Base-by-base conservation (phyloP, 2,329 filamentous ascomycete genomes). In the Aspergillus japonicus region DNA sequence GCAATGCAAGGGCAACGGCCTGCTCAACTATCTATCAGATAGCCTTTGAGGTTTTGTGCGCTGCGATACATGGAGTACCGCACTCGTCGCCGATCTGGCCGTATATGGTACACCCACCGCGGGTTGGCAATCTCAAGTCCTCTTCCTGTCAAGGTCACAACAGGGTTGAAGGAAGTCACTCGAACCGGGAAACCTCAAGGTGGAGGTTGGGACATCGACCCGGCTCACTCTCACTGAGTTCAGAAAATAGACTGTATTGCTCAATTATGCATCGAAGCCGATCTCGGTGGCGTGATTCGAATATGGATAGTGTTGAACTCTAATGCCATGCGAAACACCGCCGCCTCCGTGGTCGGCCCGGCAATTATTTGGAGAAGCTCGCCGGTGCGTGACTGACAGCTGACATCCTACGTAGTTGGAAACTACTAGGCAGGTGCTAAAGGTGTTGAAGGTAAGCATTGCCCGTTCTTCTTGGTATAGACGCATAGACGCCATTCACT, bases 1-100 rank as follows among this genome's bases (percentile, higher is more conserved):
- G 26, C 53, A 29, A 55, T 31, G 53, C 53, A 55, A 55, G 53
- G 53, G 53, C 11, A 55, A 47, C 19, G 16, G 39, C n/a, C 33
- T 35, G 33, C 33, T 35, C 11, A 35, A 35, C 7, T 35, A 12
- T 35, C 7, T 35, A 12, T 35, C 33, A 35, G 33, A 35, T 35
- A 16, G 39, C 6, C 6, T 44, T n/a, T 19, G 39, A 44, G 6
- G 6, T 8, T 44, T 44, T 19, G 39, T n/a, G 5, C 39, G 14
- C 14, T 44, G 16, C 39, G 16, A 44, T 44, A 44, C 10, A 44
- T 29, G 26, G 26, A 29, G 26, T 7, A 29, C 7, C 24, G 6
- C 24, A 26, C 24, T 26, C 24, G 24, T 7, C 24, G 24, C 24
- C 24, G 24, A 26, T 26, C 24, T 6, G 1, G 24, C 7, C 24